Evolutionary conservation across 148 eudicot genomes (phyloP).

Genomic region (Selenicereus undatus): DNA sequence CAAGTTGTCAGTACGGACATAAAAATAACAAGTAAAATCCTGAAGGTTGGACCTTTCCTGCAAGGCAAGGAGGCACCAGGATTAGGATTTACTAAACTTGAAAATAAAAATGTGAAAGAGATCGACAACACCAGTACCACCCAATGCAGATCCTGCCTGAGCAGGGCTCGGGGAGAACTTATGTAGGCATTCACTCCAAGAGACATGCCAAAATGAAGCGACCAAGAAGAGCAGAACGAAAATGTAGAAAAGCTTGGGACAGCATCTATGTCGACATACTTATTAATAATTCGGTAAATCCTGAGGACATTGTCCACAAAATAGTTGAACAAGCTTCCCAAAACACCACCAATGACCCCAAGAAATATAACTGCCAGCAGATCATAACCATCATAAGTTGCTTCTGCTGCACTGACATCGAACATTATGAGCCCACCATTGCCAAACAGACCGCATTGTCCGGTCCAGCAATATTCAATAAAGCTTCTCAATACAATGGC

Average conservation of each 20-base stretch:
- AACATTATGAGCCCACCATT: conserved; percentile 78
- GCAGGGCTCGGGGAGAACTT: too few relatives aligned
- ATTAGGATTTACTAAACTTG: conserved; percentile 14
- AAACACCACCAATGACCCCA: conserved; percentile 68
- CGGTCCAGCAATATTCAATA: conserved; percentile 49
- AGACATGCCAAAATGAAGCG: background rate
- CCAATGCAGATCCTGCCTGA: too few relatives aligned
- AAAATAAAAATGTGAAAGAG: background rate
- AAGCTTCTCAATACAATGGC: conserved; percentile 58
- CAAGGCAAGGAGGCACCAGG: conserved; percentile 4
- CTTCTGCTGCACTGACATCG: conserved; percentile 42
- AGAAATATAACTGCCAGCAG: conserved; percentile 47
- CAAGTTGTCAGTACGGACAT: conserved; percentile 55
- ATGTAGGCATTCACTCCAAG: too few relatives aligned
- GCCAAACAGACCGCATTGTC: conserved; percentile 76
- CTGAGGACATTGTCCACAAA: conserved; percentile 74
- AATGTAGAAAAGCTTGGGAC: background rate
- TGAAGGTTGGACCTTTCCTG: conserved; percentile 62
- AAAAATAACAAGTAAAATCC: conserved; percentile 37
- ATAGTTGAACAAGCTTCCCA: conserved; percentile 75
- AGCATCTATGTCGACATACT: conserved; percentile 39
- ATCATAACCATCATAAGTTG: conserved; percentile 42
- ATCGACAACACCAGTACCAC: too few relatives aligned
- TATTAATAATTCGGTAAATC: conserved; percentile 55
- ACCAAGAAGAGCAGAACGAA: background rate